phyloP scores from a whole-genome alignment of 768 basidiomycete genomes.

The Strobilomyces confusus region DNA sequence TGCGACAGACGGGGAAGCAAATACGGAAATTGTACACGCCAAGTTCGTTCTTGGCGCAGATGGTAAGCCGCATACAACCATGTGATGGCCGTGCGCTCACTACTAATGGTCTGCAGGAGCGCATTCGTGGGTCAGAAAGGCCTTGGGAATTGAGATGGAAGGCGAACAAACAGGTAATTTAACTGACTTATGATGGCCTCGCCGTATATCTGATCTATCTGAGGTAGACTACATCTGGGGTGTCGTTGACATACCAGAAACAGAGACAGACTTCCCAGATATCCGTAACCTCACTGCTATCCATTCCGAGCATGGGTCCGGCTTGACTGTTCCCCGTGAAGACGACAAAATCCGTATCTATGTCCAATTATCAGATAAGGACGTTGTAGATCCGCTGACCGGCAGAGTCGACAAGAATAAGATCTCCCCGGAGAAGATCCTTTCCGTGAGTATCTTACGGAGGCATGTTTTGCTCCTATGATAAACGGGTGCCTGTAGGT shows the following conservation, averaged over 20 bases:
- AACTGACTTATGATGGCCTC: neutral
- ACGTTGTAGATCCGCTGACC: slow-evolving; percentile 30
- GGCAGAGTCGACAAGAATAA: slow-evolving; percentile 52
- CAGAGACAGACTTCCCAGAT: slow-evolving; percentile 77
- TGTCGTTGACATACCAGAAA: slow-evolving; percentile 55
- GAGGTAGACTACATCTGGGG: slow-evolving; percentile 17
- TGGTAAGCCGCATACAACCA: too few species aligned
- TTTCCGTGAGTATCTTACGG: slow-evolving; percentile 41
- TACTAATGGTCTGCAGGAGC: neutral
- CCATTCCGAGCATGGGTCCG: neutral
- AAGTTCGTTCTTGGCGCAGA: slow-evolving; percentile 37
- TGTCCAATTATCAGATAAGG: neutral
- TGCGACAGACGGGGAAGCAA: slow-evolving; percentile 27
- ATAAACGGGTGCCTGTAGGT: slow-evolving; percentile 35
- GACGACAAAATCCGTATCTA: neutral
- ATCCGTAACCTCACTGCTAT: slow-evolving; percentile 45
- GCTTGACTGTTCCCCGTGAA: neutral
- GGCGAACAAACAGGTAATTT: neutral
- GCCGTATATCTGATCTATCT: neutral
- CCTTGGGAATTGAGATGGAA: neutral
- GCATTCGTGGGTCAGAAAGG: neutral
- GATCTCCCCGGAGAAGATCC: slow-evolving; percentile 45
- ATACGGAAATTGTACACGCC: slow-evolving; percentile 27
- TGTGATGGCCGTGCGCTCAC: neutral
- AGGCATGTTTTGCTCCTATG: neutral